A percentile compares a stretch with the other conserved stretches of the same genome.
Evolutionary conservation across 495 filamentous ascomycete species (phyloP).

Genomic region (Annulohypoxylon maeteangense): DNA sequence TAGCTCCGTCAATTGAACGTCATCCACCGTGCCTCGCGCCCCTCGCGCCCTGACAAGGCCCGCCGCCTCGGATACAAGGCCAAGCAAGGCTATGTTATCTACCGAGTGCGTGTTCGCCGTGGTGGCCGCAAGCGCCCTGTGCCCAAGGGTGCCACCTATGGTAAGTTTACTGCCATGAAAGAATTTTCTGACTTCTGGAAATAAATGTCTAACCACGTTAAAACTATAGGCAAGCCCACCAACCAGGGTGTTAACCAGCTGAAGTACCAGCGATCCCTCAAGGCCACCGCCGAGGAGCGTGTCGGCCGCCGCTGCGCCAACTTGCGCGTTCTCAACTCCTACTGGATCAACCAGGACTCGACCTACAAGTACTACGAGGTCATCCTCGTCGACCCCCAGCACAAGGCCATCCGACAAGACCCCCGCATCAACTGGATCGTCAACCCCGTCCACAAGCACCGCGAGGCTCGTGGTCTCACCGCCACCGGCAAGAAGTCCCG

Average conservation of each 20-base stretch:
- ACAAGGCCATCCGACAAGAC: conserved; percentile 99
- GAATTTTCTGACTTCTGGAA: neutral
- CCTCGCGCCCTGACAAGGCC: conserved; percentile 98
- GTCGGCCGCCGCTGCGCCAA: conserved; percentile 98
- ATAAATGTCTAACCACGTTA: conserved; percentile 26
- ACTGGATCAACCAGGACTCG: conserved; percentile 99
- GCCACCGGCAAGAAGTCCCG: conserved; percentile 99
- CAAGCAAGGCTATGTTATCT: conserved; percentile 99
- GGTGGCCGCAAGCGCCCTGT: conserved; percentile 97
- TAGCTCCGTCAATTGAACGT: conserved; percentile 99
- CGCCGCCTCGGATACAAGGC: conserved; percentile 99
- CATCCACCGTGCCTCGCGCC: conserved; percentile 98
- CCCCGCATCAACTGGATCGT: conserved; percentile 99
- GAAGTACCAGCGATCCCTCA: conserved; percentile 99
- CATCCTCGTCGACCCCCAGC: conserved; percentile 98
- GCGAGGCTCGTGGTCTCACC: conserved; percentile 95
- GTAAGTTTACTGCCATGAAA: conserved; percentile 60
- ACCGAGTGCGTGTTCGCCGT: conserved; percentile 95
- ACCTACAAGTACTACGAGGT: conserved; percentile 99
- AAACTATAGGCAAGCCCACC: conserved; percentile 89
- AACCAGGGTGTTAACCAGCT: conserved; percentile 99
- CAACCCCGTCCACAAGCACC: conserved; percentile 99
- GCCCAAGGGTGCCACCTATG: conserved; percentile 98
- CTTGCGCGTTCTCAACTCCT: conserved; percentile 98
- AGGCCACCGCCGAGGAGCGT: conserved; percentile 98